phyloP scores from a whole-genome alignment of 306 rosid species.

The apple (Malus domestica) region ASM211411v1 NC_041793.1:39849501-39850000 shows the following conservation, averaged over 20 bases:
- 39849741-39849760: not conserved
- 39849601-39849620: slow-evolving; percentile 42
- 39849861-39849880: no score
- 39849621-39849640: slow-evolving; percentile 54
- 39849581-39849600: slow-evolving; percentile 27
- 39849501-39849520: slow-evolving; percentile 41
- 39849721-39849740: slow-evolving; percentile 12
- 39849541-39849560: slow-evolving; percentile 23
- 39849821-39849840: no score
- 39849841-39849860: no score
- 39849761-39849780: not conserved
- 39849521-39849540: slow-evolving; percentile 39
- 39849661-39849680: slow-evolving; percentile 8
- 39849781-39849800: not conserved
- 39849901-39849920: no score
- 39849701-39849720: not conserved
- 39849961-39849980: no score
- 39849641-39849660: not conserved
- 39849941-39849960: no score
- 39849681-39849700: slow-evolving; percentile 7
- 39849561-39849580: slow-evolving; percentile 30
- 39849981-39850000: no score
- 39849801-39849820: not conserved
- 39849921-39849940: no score
- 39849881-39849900: no score